Conservation (phyloP, 2,329 filamentous ascomycete genomes). For the Fusarium xyrophilum region DNA sequence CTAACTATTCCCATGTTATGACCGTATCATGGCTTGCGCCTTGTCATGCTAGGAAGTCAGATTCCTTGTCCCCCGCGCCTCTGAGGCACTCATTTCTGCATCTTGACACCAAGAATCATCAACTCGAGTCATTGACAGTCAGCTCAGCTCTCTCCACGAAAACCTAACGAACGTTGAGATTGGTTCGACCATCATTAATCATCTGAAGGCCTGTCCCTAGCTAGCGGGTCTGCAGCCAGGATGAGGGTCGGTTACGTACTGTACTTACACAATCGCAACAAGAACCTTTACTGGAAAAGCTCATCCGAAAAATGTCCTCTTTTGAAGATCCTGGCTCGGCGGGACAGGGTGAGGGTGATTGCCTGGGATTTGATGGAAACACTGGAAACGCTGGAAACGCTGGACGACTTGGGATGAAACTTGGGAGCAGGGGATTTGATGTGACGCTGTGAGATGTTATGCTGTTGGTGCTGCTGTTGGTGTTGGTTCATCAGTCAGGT, state of each 20-base stretch:
- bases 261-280: slow-evolving; percentile 10
- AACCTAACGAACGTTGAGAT: slow-evolving; percentile 31
- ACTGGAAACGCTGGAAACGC: slow-evolving; percentile 27
- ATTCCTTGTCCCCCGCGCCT: background rate
- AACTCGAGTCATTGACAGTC: slow-evolving; percentile 14
- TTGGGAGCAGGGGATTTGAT: slow-evolving; percentile 1
- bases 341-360: slow-evolving; percentile 5
- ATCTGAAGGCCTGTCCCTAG: slow-evolving; percentile 13
- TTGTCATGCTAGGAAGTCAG: background rate
- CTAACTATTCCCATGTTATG: slow-evolving; percentile 12
- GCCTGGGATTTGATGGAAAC: slow-evolving; percentile 10
- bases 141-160: background rate
- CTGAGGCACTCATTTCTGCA: background rate
- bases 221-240: slow-evolving; percentile 2
- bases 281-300: slow-evolving; percentile 21
- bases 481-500: slow-evolving; percentile 5
- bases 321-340: slow-evolving; percentile 19
- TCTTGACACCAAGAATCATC: background rate
- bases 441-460: slow-evolving; percentile 1
- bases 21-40: background rate
- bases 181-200: slow-evolving; percentile 5
- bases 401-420: slow-evolving; percentile 33
- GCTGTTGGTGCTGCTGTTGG: background rate
- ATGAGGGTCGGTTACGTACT: slow-evolving; percentile 1
- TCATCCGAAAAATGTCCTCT: slow-evolving; percentile 16